Evolutionary conservation across 225 moss, liverwort and hornwort genomes (phyloP), one percentile per base, ranked within the genome.

Genomic region (Takakia lepidozioides): DNA sequence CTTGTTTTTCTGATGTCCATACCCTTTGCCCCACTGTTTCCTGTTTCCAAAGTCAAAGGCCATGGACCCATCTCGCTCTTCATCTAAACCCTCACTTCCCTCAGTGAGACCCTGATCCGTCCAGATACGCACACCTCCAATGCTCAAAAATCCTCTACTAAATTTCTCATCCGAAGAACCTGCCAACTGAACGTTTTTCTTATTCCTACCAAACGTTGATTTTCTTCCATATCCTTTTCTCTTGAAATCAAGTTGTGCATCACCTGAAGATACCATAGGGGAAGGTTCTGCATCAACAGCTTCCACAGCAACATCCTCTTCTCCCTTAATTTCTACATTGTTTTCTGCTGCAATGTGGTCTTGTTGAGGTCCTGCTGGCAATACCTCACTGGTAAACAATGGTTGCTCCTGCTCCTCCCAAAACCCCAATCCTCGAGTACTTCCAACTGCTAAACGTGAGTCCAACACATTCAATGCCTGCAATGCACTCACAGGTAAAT

Each of bases 91-190:
- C 43, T 69, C 78, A 69, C 61, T 71, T 34, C 68, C 73, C 25
- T 73, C 73, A 37, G 65, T 57, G 32, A 60, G 22, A 28, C 58
- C 65, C 38, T 58, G 64, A 21, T 80, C 76, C 40, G 76, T 79
- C 47, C 68, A 86, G 18, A 93, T 63, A 58, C 64, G 74, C 62
- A 86, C 35, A 38, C 93, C 86, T 63, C 93, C 89, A 51, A 89
- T 71, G 48, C 74, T 73, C 28, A 86, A 61, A 46, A 60, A 87
- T 26, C 80, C 89, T 58, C 63, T 68, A 70, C 71, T 77, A 41
- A 50, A 48, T 29, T 42, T 60, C 26, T 35, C 38, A 24, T 11
- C 25, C 13, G 49, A 35, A 48, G 54, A 20, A 29, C 26, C 60
- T 54, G 19, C 24, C 51, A 49, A n/a, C 17, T 51, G 57, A 18